Conservation (phyloP, 768 basidiomycete genomes). For the Mycena rosella region DNA sequence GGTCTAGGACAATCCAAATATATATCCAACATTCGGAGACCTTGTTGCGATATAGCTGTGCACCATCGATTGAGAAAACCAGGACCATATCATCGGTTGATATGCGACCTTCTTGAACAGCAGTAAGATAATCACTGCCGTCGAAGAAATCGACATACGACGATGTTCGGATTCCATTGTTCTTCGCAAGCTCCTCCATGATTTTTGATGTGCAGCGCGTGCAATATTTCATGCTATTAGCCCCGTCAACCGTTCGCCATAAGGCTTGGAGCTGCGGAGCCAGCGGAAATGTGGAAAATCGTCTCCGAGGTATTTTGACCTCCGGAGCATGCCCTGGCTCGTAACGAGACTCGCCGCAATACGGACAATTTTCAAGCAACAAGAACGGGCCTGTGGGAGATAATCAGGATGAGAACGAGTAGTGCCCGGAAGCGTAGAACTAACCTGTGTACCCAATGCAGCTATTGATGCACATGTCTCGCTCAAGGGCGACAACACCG, state of each 20-base stretch:
- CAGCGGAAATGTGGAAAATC: not conserved
- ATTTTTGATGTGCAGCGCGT: not conserved
- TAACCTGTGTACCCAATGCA: not conserved
- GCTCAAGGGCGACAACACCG: not conserved
- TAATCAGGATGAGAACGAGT: too few relatives aligned
- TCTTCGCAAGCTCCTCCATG: not conserved
- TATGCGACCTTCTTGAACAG: conserved; percentile 39
- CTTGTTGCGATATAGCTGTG: conserved; percentile 44
- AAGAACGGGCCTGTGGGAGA: not conserved
- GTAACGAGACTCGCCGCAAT: not conserved
- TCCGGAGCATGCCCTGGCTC: not conserved
- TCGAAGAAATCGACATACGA: conserved; percentile 43
- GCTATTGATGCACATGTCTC: not conserved
- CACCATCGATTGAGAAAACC: conserved; percentile 40
- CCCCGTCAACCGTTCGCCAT: not conserved
- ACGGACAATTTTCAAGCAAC: not conserved
- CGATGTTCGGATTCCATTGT: not conserved
- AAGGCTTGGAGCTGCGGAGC: not conserved
- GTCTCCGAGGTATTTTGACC: not conserved
- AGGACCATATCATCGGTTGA: conserved; percentile 35
- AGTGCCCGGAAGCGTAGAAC: too few relatives aligned
- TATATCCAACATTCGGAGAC: conserved; percentile 27
- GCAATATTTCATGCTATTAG: not conserved
- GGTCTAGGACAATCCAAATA: conserved; percentile 48
- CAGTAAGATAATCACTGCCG: conserved; percentile 46